Conservation (phyloP, 176 grass and related monocot species). For the sorghum (Sorghum bicolor) region Sorghum_bicolor_NCBIv3 NC_012871.2:8938501-8939000, state of each 20-base stretch:
- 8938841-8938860: conserved; percentile 66
- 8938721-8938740: background rate
- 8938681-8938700: background rate
- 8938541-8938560: background rate
- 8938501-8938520: background rate
- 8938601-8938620: background rate
- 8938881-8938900: conserved; percentile 86
- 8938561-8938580: background rate
- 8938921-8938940: conserved; percentile 74
- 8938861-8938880: conserved; percentile 66
- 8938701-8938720: conserved; percentile 9
- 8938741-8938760: background rate
- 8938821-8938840: conserved; percentile 87
- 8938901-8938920: conserved; percentile 76
- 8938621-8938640: background rate
- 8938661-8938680: background rate
- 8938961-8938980: conserved; percentile 72
- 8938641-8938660: background rate
- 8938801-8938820: conserved; percentile 83
- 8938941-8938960: conserved; percentile 73
- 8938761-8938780: conserved; percentile 53
- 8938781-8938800: conserved; percentile 79
- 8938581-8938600: background rate
- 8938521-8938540: background rate
- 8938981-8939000: conserved; percentile 77